Evolutionary conservation across 805 yeast species (phyloP).

Genomic region (Ogataea angusta): DNA sequence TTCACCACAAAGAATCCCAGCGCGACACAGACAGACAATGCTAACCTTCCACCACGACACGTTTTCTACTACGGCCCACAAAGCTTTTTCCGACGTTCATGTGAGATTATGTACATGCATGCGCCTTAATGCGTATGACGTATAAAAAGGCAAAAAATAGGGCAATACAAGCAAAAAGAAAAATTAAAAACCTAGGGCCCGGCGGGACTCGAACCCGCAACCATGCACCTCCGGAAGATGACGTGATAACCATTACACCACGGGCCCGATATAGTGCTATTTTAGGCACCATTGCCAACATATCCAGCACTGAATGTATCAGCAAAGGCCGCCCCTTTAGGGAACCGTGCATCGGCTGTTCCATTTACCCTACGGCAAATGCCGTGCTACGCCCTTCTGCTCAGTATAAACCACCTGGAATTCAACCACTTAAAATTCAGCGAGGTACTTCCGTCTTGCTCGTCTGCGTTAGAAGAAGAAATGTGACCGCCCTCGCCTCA

Average conservation of each 20-base stretch:
- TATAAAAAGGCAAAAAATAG: not conserved
- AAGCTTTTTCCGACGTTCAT: not conserved
- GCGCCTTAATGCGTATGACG: not conserved
- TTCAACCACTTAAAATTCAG: too few relatives aligned
- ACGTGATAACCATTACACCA: slow-evolving; percentile 77
- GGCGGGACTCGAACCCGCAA: slow-evolving; percentile 82
- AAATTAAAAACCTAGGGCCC: slow-evolving; percentile 32
- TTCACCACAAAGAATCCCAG: not conserved
- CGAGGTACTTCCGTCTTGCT: too few relatives aligned
- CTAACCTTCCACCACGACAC: not conserved
- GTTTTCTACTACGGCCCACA: not conserved
- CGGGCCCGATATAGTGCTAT: slow-evolving; percentile 43
- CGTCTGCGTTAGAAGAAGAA: too few relatives aligned
- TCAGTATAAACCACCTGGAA: too few relatives aligned
- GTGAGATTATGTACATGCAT: not conserved
- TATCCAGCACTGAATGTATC: not conserved
- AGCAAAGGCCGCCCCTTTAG: too few relatives aligned
- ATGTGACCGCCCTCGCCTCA: too few relatives aligned
- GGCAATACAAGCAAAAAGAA: slow-evolving; percentile 2
- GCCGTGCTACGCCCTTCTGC: too few relatives aligned
- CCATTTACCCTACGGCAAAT: not conserved
- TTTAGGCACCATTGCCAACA: not conserved
- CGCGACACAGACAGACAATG: not conserved
- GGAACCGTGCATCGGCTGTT: not conserved
- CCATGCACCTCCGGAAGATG: slow-evolving; percentile 60